Percentiles rank a stretch among this genome's conserved stretches.
phyloP scores from a whole-genome alignment of 192 early-diverging fungal species.

The Chytriomyces hyalinus region DNA sequence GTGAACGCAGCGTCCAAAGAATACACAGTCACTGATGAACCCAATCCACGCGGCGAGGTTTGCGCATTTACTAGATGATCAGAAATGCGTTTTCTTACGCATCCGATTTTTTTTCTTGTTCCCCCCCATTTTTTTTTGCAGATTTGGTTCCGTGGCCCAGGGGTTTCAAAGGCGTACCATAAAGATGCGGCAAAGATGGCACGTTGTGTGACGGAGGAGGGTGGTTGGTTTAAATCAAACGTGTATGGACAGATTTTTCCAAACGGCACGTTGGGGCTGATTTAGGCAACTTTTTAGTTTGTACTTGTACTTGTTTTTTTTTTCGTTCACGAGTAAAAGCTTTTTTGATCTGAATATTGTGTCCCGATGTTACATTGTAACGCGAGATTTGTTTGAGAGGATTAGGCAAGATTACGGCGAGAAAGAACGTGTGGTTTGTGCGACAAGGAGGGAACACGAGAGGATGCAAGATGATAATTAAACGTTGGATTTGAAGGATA shows the following conservation, averaged over 20 bases:
- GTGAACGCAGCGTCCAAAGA: slow-evolving; percentile 87
- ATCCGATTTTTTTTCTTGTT: background rate
- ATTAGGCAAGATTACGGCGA: no score
- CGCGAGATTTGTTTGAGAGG: no score
- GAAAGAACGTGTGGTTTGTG: no score
- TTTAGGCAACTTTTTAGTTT: background rate
- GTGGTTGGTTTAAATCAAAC: slow-evolving; percentile 9
- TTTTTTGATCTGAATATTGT: no score
- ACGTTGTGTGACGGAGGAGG: background rate
- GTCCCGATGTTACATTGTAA: no score
- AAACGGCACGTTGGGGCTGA: slow-evolving; percentile 18
- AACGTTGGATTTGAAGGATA: no score
- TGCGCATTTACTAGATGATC: slow-evolving; percentile 37
- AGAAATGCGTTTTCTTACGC: background rate
- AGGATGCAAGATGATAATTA: no score
- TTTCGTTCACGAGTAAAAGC: no score
- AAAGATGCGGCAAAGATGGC: slow-evolving; percentile 5
- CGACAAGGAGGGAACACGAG: no score
- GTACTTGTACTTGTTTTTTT: no score
- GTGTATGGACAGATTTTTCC: slow-evolving; percentile 4
- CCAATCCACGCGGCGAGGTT: slow-evolving; percentile 90
- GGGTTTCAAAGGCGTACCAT: background rate
- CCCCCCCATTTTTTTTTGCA: background rate
- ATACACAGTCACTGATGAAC: slow-evolving; percentile 82
- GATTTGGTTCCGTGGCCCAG: slow-evolving; percentile 23